Evolutionary conservation across 2,329 filamentous ascomycete species (phyloP), one percentile per base, ranked within the genome.

Genomic region (Cryphonectria radicalis): DNA sequence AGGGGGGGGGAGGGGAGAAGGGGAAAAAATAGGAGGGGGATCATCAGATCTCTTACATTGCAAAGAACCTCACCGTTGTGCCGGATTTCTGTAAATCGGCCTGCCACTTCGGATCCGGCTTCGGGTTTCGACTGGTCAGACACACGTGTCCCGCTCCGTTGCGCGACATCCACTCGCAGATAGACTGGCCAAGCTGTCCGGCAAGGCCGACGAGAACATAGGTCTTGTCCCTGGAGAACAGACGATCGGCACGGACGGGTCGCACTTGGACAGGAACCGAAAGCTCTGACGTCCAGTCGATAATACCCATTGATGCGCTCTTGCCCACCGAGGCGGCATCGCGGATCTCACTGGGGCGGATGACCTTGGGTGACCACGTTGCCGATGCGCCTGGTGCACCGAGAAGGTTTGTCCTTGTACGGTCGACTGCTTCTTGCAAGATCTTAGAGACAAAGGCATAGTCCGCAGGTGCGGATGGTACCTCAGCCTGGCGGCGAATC

Each of bases 131-230:
- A 63, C 81, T 84, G 0, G 81, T 79, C 2, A 87, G 43, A 0
- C 78, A 80, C 0, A 85, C 63, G 50, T 80, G 72, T 14, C 78
- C 73, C 0, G 82, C 84, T 0, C 83, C 84, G 13, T 77, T 76
- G 0, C 60, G 66, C 1, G 80, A 76, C 82, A 84, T 84, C 80
- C 79, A 85, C 46, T 77, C 66, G 59, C 77, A 80, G 0, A 84
- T 75, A 0, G 83, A 81, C 17, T 76, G 77, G 1, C 83, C 83
- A 0, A 84, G 46, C 1, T 76, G 73, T 0, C 81, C 78, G 1
- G 78, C 77, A 5, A 82, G 72, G 1, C 80, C 80, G 19, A 80
- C 73, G 4, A 82, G 74, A 17, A 78, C 70, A 70, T 83, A 81
- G 0, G 80, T 81, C 65, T 76, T 76, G 63, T 79, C 72, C 1